Base-by-base conservation (phyloP, 441 rosid genomes). In the Eutrema salsugineum region DNA sequence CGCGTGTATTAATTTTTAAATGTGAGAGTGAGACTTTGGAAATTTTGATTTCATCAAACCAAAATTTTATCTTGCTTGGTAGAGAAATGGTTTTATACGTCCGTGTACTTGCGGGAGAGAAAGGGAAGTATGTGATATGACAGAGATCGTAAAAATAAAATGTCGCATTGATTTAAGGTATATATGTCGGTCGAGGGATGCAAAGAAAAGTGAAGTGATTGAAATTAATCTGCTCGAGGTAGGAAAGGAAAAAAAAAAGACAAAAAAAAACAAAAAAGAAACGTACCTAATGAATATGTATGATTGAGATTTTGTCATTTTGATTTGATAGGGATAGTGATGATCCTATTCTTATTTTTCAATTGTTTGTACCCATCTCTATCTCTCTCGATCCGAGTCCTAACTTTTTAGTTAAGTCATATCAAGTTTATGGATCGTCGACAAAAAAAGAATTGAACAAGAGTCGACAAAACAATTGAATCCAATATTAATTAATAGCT, bases 301-400 rank as follows among this genome's bases (percentile, higher is more conserved):
- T 74, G 78, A 67, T 74, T 67, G 78, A 70, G 75, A 19, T 68
- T 60, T 50, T 51, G 69, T 75, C 72, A 43, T 15, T 27, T 43
- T 53, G 57, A 74, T 66, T 38, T 59, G 78, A 75, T 60, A 60
- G 78, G 53, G 78, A 60, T 74, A 67, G 68, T 66, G 63, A 9
- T 60, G 68, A 68, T 75, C 55, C 48, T 19, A 16, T 65, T 48
- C 19, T 49, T 65, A 14, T 72, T n/a, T 61, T 63, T 17, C 39
- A 48, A 56, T 38, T 65, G 66, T 38, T 65, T 56, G 30, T 50
- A 50, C 24, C 77, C 46, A 59, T 63, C 78, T 42, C 68, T 33
- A 42, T 74, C 63, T 43, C 62, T 60, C 61, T 60, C 28, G 48
- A 33, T 73, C 72, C 15, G 55, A 66, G 42, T 49, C 24, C 59